These are phyloP conservation scores for Biscogniauxia sp. DNA, from an alignment of 2,329 filamentous ascomycete genomes.

Conservation along the genomic window DNA sequence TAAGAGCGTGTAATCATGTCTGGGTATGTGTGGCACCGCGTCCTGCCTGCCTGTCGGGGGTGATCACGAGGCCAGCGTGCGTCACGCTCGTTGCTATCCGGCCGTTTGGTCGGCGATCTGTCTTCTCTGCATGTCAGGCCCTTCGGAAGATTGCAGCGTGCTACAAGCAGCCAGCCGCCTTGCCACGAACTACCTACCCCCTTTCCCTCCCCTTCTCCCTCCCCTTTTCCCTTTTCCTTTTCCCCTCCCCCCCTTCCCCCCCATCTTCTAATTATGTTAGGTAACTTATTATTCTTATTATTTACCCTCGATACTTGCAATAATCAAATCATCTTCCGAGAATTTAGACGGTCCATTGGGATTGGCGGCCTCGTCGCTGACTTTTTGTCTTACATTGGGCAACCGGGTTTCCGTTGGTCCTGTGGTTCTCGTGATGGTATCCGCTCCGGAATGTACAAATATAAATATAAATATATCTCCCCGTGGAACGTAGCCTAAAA, in stretches of 20 bases:
- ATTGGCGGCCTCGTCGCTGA: not conserved
- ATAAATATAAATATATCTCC: not conserved
- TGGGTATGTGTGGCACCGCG: not conserved
- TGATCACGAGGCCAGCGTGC: not conserved
- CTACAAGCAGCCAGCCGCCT: not conserved
- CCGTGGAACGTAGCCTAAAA: not conserved
- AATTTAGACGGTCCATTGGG: not conserved
- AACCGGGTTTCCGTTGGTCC: not conserved
- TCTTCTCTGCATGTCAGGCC: not conserved
- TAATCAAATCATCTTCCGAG: not conserved
- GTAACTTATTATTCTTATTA: not conserved
- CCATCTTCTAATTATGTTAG: too few species aligned
- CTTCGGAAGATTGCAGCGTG: not conserved
- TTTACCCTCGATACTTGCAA: not conserved
- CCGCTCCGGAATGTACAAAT: not conserved
- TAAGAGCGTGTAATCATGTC: not conserved
- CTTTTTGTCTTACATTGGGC: not conserved
- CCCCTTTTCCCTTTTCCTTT: too few species aligned
- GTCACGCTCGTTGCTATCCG: not conserved
- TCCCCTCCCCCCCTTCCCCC: too few species aligned
- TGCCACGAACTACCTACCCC: not conserved
- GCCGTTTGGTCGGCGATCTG: not conserved
- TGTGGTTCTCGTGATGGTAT: not conserved
- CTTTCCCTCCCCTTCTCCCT: too few species aligned
- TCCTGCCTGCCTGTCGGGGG: not conserved